These are phyloP conservation scores for Amaranthus palmeri DNA, from an alignment of 148 eudicot species.

Conservation along the genomic window DNA sequence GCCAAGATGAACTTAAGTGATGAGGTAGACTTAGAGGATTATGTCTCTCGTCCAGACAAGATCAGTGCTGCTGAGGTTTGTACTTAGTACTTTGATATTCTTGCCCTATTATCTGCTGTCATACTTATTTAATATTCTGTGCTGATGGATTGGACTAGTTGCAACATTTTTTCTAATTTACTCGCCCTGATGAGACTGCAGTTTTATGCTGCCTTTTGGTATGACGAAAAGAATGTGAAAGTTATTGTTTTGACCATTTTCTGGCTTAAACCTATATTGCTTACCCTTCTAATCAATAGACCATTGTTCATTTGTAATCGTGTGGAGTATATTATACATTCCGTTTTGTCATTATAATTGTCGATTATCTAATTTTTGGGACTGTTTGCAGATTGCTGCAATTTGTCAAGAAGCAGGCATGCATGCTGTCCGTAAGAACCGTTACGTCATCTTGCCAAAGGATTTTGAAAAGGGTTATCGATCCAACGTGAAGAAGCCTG, in stretches of 20 bases:
- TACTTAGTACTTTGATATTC: background rate
- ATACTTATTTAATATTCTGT: background rate
- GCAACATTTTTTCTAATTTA: background rate
- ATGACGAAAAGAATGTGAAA: too few species aligned
- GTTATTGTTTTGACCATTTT: too few species aligned
- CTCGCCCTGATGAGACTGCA: background rate
- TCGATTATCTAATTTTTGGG: too few species aligned
- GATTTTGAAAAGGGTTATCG: constrained; percentile 91
- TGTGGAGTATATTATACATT: too few species aligned
- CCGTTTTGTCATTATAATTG: too few species aligned
- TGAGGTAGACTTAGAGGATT: constrained; percentile 91
- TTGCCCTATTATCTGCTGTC: background rate
- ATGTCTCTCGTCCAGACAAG: constrained; percentile 88
- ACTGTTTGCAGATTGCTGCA: constrained; percentile 53
- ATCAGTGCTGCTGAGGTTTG: constrained; percentile 91
- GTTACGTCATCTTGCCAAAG: constrained; percentile 82
- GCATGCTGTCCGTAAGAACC: constrained; percentile 81
- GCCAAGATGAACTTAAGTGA: constrained; percentile 83
- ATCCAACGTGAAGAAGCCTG: constrained; percentile 87
- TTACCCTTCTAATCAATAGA: too few species aligned
- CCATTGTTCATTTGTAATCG: too few species aligned
- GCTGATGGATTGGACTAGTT: background rate
- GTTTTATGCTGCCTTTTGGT: too few species aligned
- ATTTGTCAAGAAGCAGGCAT: constrained; percentile 82
- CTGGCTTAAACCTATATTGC: too few species aligned